A percentile compares a stretch with the other conserved stretches of the same genome.
Conservation (phyloP, 2,329 filamentous ascomycete species). For the Akanthomyces dipterigenus region DNA sequence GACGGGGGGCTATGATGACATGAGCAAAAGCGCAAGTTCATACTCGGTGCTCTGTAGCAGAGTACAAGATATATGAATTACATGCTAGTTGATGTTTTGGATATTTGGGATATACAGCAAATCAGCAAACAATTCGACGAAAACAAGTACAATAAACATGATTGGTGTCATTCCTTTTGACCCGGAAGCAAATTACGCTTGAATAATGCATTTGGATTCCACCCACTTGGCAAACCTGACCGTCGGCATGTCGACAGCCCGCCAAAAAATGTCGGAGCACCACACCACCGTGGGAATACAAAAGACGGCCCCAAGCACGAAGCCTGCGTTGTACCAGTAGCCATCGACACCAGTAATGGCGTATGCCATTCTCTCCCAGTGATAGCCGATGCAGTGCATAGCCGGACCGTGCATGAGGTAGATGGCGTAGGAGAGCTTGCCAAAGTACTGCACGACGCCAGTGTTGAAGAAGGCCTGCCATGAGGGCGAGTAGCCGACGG, state of each 20-base stretch:
- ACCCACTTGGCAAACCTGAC: constrained; percentile 52
- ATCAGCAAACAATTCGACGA: constrained; percentile 11
- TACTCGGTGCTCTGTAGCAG: too few relatives aligned
- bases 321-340: constrained; percentile 38
- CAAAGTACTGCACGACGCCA: constrained; percentile 47
- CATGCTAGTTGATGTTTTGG: background rate
- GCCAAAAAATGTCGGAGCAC: constrained; percentile 50
- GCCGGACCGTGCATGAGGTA: constrained; percentile 56
- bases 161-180: background rate
- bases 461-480: constrained; percentile 47
- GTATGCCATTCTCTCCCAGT: constrained; percentile 43
- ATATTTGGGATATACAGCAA: constrained; percentile 12
- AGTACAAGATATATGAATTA: background rate
- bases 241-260: constrained; percentile 47
- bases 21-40: background rate
- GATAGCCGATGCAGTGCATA: constrained; percentile 46
- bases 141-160: background rate
- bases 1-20: background rate
- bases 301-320: constrained; percentile 39
- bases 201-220: constrained; percentile 36
- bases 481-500: constrained; percentile 37
- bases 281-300: constrained; percentile 46
- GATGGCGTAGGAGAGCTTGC: constrained; percentile 53
- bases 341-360: constrained; percentile 40
- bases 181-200: constrained; percentile 15